Base-by-base conservation (phyloP, 2,329 filamentous ascomycete species). In the Sporothrix variecibatus region DNA sequence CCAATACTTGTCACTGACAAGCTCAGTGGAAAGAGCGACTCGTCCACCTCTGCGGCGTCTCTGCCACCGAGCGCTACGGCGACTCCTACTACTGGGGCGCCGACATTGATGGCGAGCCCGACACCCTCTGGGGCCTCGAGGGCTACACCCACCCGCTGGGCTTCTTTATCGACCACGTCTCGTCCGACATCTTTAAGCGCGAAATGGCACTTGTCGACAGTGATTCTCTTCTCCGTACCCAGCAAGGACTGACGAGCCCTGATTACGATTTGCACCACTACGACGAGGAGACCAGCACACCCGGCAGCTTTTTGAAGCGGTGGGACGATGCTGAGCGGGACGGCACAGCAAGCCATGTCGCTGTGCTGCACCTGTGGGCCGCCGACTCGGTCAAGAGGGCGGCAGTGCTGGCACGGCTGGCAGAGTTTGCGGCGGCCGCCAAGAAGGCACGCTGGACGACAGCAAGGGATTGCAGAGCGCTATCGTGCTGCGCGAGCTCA, bases 291-390 rank as follows among this genome's bases (percentile, higher is more conserved):
- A 58, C 53, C 3, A 58, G 53, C 4, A 58, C 53, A 15, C 53
- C 53, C 2, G 53, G 53, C 6, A 58, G 53, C 23, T 58, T 58
- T 23, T 23, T 58, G n/a, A 58, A 58, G 53, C 53, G 53, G 23
- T 58, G 53, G 53, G 53, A 58, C 53, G 53, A 58, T 23, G 53
- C 53, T n/a, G 53, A 58, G 23, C 53, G 53, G n/a, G 53, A 58
- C 26, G 53, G 53, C 23, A 58, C 8, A 23, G 31, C 53, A 23
- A 58, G 53, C 26, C 53, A 58, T 28, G 53, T 58, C 23, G 53
- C 53, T 6, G 53, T 58, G 26, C 23, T 58, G 53, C 53, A 58
- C 53, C 23, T 58, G 9, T 58, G 53, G 53, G 53, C 53, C 12
- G 12, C n/a, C 23, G 53, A 58, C 11, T 12, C 53, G 3, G 23